Evolutionary conservation across 1,284 basidiomycete genomes (phyloP).

Genomic region (Cutaneotrichosporon cavernicola): DNA sequence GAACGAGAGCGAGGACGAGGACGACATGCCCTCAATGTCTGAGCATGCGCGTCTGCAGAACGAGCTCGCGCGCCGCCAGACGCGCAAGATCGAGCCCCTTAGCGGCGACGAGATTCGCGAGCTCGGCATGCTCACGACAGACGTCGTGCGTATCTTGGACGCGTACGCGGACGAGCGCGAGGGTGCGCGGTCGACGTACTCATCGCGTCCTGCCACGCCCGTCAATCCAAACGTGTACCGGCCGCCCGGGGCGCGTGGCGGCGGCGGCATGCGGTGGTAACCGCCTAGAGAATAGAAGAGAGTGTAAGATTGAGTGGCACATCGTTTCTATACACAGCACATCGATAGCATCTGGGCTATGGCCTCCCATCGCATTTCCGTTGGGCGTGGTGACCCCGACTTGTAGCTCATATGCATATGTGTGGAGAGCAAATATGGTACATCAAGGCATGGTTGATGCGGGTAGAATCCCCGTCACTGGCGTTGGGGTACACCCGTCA

Average conservation of each 20-base stretch:
- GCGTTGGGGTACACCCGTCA: background rate
- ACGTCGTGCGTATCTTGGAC: slow-evolving; percentile 67
- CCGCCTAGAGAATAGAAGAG: background rate
- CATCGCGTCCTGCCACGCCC: slow-evolving; percentile 27
- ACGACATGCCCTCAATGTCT: slow-evolving; percentile 38
- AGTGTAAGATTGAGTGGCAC: background rate
- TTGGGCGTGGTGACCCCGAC: background rate
- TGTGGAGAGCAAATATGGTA: background rate
- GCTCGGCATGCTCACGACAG: slow-evolving; percentile 68
- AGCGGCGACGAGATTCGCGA: slow-evolving; percentile 68
- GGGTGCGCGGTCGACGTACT: slow-evolving; percentile 30
- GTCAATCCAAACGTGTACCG: slow-evolving; percentile 19
- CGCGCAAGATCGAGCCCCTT: slow-evolving; percentile 54
- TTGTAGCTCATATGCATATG: background rate
- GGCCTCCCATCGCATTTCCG: background rate
- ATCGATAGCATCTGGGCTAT: background rate
- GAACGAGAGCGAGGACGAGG: slow-evolving; percentile 62
- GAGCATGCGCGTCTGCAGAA: slow-evolving; percentile 15
- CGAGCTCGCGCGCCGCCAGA: slow-evolving; percentile 19
- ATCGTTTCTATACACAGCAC: background rate
- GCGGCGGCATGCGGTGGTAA: slow-evolving; percentile 12
- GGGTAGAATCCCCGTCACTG: background rate
- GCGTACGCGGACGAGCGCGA: slow-evolving; percentile 47
- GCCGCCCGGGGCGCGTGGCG: slow-evolving; percentile 11
- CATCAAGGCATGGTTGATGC: background rate